phyloP scores from a whole-genome alignment of 2,329 filamentous ascomycete genomes.

The Trichoderma atrobrunneum region DNA sequence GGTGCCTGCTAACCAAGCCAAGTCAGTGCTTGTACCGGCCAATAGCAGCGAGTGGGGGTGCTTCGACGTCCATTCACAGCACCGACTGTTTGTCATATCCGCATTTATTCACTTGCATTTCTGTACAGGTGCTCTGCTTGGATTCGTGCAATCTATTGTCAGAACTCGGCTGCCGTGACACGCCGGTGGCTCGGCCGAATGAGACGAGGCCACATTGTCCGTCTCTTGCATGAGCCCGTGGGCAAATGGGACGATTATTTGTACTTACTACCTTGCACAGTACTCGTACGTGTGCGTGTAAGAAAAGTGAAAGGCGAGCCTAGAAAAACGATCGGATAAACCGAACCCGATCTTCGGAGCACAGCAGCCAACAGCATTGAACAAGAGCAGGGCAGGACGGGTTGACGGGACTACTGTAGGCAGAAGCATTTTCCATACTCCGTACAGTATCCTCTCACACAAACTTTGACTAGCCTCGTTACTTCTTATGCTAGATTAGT shows the following conservation, averaged over 20 bases:
- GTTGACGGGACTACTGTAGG: neutral
- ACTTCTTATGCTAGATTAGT: neutral
- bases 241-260: neutral
- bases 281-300: neutral
- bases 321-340: neutral
- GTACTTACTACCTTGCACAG: neutral
- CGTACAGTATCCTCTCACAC: neutral
- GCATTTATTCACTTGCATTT: neutral
- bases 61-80: neutral
- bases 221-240: neutral
- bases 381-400: too few relatives aligned
- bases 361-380: neutral
- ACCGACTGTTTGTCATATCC: neutral
- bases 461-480: neutral
- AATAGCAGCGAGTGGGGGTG: neutral
- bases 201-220: constrained; percentile 7
- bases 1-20: neutral
- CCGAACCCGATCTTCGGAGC: neutral
- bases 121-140: neutral
- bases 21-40: neutral
- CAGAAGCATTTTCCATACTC: neutral
- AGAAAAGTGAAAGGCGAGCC: neutral
- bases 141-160: neutral
- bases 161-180: neutral
- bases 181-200: neutral